Conservation (phyloP, 805 yeast genomes). For the Deakozyma indianensis region DNA sequence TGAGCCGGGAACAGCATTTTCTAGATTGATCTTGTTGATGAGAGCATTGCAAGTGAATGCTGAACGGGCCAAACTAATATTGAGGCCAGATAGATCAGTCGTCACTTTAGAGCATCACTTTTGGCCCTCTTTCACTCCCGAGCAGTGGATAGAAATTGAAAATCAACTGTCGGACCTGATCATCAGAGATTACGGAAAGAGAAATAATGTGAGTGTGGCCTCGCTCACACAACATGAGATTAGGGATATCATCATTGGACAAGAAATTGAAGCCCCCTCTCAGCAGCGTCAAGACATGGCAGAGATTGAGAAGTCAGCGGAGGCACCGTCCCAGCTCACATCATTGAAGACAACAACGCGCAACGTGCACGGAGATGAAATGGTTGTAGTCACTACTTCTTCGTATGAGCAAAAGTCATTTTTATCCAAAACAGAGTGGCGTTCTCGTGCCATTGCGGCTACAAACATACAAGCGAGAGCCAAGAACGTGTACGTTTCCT, state of each 20-base stretch:
- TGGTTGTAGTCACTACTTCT: constrained; percentile 84
- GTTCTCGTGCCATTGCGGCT: constrained; percentile 70
- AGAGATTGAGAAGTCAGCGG: constrained; percentile 37
- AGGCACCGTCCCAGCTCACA: constrained; percentile 33
- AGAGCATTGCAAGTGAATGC: constrained; percentile 68
- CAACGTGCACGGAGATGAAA: constrained; percentile 93
- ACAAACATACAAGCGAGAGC: constrained; percentile 58
- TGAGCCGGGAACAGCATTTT: constrained; percentile 87
- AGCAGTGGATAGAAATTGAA: constrained; percentile 88
- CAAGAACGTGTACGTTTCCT: constrained; percentile 57
- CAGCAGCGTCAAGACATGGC: constrained; percentile 73
- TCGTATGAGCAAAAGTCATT: constrained; percentile 76
- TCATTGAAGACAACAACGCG: constrained; percentile 73
- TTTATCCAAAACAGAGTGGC: constrained; percentile 81
- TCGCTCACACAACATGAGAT: constrained; percentile 87
- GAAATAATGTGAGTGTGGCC: constrained; percentile 72
- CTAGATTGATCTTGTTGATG: constrained; percentile 68
- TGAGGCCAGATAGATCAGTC: constrained; percentile 61
- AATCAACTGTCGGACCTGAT: constrained; percentile 78
- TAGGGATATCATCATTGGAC: constrained; percentile 87
- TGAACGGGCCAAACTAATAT: constrained; percentile 59
- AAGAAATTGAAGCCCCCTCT: constrained; percentile 83
- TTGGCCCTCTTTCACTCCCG: constrained; percentile 85
- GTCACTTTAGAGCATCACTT: constrained; percentile 64
- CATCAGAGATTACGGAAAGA: constrained; percentile 68